Base-by-base conservation (phyloP, 441 rosid species). In the Viola pubescens region DNA sequence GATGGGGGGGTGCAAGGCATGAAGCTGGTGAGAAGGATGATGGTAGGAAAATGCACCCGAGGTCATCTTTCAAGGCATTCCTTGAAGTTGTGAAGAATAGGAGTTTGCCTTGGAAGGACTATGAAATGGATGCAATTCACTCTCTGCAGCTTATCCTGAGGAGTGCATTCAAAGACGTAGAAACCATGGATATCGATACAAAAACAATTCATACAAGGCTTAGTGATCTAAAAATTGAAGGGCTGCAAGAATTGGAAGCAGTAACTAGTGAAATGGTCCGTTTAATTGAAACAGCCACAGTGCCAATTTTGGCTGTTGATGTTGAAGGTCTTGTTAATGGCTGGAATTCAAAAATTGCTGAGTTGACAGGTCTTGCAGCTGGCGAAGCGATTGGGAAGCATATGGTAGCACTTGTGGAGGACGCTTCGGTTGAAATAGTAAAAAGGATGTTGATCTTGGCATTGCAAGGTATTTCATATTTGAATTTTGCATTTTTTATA, bases 1-100 rank as follows among this genome's bases (percentile, higher is more conserved):
- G 84, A 52, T 88, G 98, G 98, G 98, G 98, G 76, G 98, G 98
- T 69, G 96, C 91, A 47, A 88, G 81, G 75, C 92, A 91, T 66
- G 91, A 91, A 64, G 84, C 81, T 40, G 88, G 76, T 26, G 87
- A 86, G 70, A 79, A 77, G 66, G 98, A 91, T 68, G 95, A 91
- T 68, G 83, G 82, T 6, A 80, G 88, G 79, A 85, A 72, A 70
- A 91, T 91, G 98, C 95, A 91, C 62, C 98, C 98, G 7, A 85
- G 98, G 69, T 88, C 98, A 16, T 91, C 98, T 1, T 91, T 88
- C 79, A 85, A 83, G 81, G 98, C 98, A 54, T 91, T 91, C 62
- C 94, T 88, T 43, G 95, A 91, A 70, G 95, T 87, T 65, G 95
- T 87, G 53, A 88, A 81, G 73, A 77, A 80, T 34, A 85, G 96